Percentiles rank a stretch among this genome's conserved stretches.
Evolutionary conservation across 305 asterid species (phyloP).

Genomic region (Fraxinus xanthoxyloides): DNA sequence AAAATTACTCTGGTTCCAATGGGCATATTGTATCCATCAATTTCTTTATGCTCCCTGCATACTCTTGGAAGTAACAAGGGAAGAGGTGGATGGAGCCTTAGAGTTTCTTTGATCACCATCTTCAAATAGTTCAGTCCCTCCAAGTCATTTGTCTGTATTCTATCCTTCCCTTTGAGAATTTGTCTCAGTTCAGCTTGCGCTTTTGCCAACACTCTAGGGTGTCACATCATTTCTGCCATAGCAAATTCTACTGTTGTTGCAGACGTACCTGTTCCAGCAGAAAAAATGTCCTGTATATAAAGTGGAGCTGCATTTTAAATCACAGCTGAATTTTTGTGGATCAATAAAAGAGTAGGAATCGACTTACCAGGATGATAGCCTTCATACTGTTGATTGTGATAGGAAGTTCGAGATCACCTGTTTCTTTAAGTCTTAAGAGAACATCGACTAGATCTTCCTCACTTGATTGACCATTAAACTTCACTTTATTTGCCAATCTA

Average conservation of each 20-base stretch:
- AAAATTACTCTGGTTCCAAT: background rate
- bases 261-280: background rate
- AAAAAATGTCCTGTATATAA: background rate
- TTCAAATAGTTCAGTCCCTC: constrained; percentile 4
- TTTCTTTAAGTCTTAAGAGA: constrained; percentile 18
- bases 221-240: constrained; percentile 8
- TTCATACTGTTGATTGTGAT: constrained; percentile 22
- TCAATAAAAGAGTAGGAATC: background rate
- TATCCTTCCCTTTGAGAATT: background rate
- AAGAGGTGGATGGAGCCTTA: constrained; percentile 3
- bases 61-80: constrained; percentile 7
- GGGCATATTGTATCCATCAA: background rate
- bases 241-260: background rate
- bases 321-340: background rate
- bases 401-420: background rate
- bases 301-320: background rate
- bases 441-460: constrained; percentile 27
- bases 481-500: background rate
- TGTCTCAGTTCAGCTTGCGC: constrained; percentile 5
- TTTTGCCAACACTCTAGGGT: background rate
- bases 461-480: background rate
- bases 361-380: constrained; percentile 19
- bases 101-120: constrained; percentile 8
- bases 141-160: background rate
- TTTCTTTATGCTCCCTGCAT: background rate